These are phyloP conservation scores for Boletus subcaerulescens DNA, from an alignment of 768 basidiomycete genomes.

Conservation along the genomic window DNA sequence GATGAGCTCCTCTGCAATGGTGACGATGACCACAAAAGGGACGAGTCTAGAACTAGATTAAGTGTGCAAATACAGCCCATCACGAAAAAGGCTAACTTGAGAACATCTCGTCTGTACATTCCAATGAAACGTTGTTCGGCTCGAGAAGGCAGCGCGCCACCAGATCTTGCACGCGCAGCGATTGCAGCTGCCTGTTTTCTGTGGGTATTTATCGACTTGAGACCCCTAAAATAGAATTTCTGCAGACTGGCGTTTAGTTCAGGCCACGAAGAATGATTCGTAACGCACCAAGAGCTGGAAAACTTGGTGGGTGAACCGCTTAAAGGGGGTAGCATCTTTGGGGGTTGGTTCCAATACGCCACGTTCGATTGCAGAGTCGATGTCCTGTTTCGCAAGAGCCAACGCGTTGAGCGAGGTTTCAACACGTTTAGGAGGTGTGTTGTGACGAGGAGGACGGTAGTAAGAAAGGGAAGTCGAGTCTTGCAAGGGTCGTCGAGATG, in stretches of 20 bases:
- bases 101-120: constrained; percentile 62
- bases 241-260: constrained; percentile 21
- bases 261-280: not conserved
- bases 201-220: constrained; percentile 68
- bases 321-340: constrained; percentile 53
- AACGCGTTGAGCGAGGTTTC: constrained; percentile 34
- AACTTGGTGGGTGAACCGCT: constrained; percentile 47
- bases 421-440: constrained; percentile 16
- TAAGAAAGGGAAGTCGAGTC: constrained; percentile 25
- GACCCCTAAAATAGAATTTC: constrained; percentile 85
- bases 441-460: constrained; percentile 26
- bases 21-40: constrained; percentile 72
- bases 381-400: constrained; percentile 57
- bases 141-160: constrained; percentile 62
- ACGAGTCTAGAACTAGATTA: constrained; percentile 45
- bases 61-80: constrained; percentile 1
- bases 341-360: constrained; percentile 71
- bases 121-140: constrained; percentile 67
- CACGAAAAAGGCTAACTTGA: constrained; percentile 50
- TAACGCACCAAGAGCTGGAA: constrained; percentile 44
- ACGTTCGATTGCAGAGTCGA: constrained; percentile 60
- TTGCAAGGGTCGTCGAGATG: constrained; percentile 20
- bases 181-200: constrained; percentile 54
- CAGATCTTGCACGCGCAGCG: constrained; percentile 50
- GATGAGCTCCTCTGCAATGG: constrained; percentile 76